Conservation (phyloP, 345 rosid species). For the Rhizophora apiculata region DNA sequence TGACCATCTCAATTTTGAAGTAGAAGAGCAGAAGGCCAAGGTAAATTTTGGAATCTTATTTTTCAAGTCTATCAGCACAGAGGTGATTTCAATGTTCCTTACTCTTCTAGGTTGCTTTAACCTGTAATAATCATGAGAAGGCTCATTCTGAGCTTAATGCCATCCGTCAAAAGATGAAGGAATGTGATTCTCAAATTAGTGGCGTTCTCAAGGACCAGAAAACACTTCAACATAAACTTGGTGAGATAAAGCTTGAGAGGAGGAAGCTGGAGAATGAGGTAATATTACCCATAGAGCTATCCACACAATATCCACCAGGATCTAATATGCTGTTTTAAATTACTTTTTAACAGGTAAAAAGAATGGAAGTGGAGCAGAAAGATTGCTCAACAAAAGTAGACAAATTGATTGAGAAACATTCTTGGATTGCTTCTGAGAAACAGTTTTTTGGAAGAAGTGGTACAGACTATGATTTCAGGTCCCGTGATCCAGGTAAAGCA, state of each 20-base stretch:
- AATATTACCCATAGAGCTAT: conserved; percentile 7
- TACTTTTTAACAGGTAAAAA: conserved; percentile 45
- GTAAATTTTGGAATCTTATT: conserved; percentile 35
- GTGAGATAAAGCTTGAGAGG: conserved; percentile 75
- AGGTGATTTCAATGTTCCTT: conserved; percentile 21
- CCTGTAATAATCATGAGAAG: conserved; percentile 50
- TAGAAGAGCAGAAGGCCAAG: conserved; percentile 66
- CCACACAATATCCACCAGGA: conserved; percentile 1
- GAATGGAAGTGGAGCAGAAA: conserved; percentile 89
- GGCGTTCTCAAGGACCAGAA: conserved; percentile 63
- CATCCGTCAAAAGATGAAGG: conserved; percentile 76
- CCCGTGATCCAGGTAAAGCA: conserved; percentile 68
- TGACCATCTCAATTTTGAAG: conserved; percentile 52
- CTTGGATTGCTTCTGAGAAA: conserved; percentile 92
- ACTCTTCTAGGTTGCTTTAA: conserved; percentile 55
- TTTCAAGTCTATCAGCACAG: not conserved
- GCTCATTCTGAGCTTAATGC: conserved; percentile 64
- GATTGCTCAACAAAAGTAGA: conserved; percentile 81
- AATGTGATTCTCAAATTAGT: conserved; percentile 86
- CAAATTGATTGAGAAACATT: conserved; percentile 84
- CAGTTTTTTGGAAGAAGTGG: conserved; percentile 93
- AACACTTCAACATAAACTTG: conserved; percentile 61
- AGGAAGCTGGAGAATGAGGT: conserved; percentile 99
- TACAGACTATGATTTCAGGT: conserved; percentile 87
- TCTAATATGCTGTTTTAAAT: not conserved